phyloP scores from a whole-genome alignment of 2,329 filamentous ascomycete species.

The Teratosphaeria zuluensis region DNA sequence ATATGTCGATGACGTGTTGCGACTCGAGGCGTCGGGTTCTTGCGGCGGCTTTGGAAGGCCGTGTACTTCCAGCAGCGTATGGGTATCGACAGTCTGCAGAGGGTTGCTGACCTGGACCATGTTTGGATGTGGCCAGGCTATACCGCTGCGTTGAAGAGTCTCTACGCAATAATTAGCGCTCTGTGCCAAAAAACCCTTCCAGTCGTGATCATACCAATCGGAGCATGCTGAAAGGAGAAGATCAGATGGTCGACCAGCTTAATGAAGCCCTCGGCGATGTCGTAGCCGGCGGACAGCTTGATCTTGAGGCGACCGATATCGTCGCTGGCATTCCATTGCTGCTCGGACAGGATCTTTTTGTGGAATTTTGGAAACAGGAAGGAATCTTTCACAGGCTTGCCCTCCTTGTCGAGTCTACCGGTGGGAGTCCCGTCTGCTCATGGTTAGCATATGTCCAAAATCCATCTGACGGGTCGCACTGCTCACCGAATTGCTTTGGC shows the following conservation, averaged over 20 bases:
- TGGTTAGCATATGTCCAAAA: neutral
- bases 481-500: slow-evolving; percentile 45
- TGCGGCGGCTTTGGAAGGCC: neutral
- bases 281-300: slow-evolving; percentile 63
- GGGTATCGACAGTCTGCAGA: neutral
- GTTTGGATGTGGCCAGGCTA: slow-evolving; percentile 67
- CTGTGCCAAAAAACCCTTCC: neutral
- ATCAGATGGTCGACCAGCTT: slow-evolving; percentile 61
- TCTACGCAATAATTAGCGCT: slow-evolving; percentile 37
- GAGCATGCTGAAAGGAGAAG: slow-evolving; percentile 81
- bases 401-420: neutral
- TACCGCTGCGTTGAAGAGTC: slow-evolving; percentile 60
- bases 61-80: neutral
- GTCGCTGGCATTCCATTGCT: slow-evolving; percentile 62
- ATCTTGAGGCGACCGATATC: slow-evolving; percentile 66
- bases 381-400: slow-evolving; percentile 17
- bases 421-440: neutral
- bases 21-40: neutral
- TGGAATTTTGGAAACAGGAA: slow-evolving; percentile 67
- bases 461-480: neutral
- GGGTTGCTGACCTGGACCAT: slow-evolving; percentile 50
- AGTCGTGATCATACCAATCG: slow-evolving; percentile 45
- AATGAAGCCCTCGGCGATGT: slow-evolving; percentile 40
- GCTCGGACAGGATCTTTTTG: slow-evolving; percentile 57
- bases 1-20: slow-evolving; percentile 5